Conservation (phyloP, 2,329 filamentous ascomycete genomes). For the Simplicillium sp. region DNA sequence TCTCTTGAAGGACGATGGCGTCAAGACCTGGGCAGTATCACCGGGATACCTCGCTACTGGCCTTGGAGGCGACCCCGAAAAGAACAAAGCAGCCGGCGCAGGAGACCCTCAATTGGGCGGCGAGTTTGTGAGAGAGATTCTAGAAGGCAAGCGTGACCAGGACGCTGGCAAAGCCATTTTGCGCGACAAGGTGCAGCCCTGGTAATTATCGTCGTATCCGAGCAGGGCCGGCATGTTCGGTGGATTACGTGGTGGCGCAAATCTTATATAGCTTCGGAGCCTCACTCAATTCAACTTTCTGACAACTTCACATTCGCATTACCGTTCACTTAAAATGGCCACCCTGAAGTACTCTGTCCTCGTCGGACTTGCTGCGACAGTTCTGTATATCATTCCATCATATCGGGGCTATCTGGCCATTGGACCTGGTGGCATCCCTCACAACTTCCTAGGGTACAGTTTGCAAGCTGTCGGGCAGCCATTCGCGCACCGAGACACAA, state of each 20-base stretch:
- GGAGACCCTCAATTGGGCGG: slow-evolving; percentile 21
- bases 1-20: slow-evolving; percentile 31
- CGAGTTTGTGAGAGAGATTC: slow-evolving; percentile 20
- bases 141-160: slow-evolving; percentile 24
- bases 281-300: no score
- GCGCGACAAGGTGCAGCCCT: slow-evolving; percentile 9
- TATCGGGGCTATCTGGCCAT: slow-evolving; percentile 31
- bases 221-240: no score
- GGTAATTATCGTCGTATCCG: slow-evolving; percentile 7
- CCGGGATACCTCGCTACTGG: slow-evolving; percentile 36
- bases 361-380: neutral
- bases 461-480: slow-evolving; percentile 21
- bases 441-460: slow-evolving; percentile 31
- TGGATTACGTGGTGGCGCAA: no score
- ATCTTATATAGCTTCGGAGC: no score
- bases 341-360: no score
- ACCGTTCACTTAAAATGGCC: no score
- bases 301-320: no score
- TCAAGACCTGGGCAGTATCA: slow-evolving; percentile 33
- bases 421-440: slow-evolving; percentile 32
- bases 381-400: slow-evolving; percentile 16
- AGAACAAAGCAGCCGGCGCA: slow-evolving; percentile 17
- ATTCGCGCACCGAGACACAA: slow-evolving; percentile 21
- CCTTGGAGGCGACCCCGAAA: slow-evolving; percentile 19
- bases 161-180: slow-evolving; percentile 22